A percentile compares a stretch with the other conserved stretches of the same genome.
Conservation (phyloP, 768 basidiomycete species). For the Suillus subluteus region DNA sequence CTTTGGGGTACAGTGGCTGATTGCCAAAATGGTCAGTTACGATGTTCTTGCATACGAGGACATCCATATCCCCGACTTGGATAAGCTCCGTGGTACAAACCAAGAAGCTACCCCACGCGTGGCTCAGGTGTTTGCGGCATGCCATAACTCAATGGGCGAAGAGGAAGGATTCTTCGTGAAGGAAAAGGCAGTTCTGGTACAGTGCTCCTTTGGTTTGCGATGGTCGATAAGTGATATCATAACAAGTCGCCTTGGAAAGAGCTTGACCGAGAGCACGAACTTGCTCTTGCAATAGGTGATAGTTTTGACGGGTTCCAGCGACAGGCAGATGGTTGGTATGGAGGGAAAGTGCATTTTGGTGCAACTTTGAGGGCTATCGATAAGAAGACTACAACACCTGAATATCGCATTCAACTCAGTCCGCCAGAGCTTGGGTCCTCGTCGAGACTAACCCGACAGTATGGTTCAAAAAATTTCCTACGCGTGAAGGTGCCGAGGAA, state of each 20-base stretch:
- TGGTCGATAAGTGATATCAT: slow-evolving; percentile 14
- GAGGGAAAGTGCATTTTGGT: slow-evolving; percentile 61
- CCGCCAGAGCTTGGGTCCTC: slow-evolving; percentile 57
- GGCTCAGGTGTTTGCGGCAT: slow-evolving; percentile 18
- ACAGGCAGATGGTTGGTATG: slow-evolving; percentile 52
- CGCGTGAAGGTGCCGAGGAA: slow-evolving; percentile 48
- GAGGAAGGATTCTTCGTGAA: slow-evolving; percentile 20
- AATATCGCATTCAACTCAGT: slow-evolving; percentile 49
- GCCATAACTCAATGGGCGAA: neutral
- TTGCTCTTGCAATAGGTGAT: slow-evolving; percentile 2
- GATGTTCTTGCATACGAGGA: slow-evolving; percentile 33
- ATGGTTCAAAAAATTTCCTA: slow-evolving; percentile 64
- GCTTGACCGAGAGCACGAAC: slow-evolving; percentile 56
- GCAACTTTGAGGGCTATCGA: slow-evolving; percentile 37
- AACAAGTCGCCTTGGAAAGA: slow-evolving; percentile 64
- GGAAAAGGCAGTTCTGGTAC: slow-evolving; percentile 19
- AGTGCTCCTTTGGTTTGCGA: slow-evolving; percentile 20
- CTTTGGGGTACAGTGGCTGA: slow-evolving; percentile 57
- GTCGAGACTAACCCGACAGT: slow-evolving; percentile 57
- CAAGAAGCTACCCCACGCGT: slow-evolving; percentile 33
- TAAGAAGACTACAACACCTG: slow-evolving; percentile 8
- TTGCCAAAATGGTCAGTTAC: slow-evolving; percentile 46
- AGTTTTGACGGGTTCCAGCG: slow-evolving; percentile 39
- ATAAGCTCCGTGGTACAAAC: slow-evolving; percentile 35
- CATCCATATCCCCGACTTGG: slow-evolving; percentile 34